Base-by-base conservation (phyloP, 2,329 filamentous ascomycete genomes). In the Dryadomyces quercus-mongolicae region DNA sequence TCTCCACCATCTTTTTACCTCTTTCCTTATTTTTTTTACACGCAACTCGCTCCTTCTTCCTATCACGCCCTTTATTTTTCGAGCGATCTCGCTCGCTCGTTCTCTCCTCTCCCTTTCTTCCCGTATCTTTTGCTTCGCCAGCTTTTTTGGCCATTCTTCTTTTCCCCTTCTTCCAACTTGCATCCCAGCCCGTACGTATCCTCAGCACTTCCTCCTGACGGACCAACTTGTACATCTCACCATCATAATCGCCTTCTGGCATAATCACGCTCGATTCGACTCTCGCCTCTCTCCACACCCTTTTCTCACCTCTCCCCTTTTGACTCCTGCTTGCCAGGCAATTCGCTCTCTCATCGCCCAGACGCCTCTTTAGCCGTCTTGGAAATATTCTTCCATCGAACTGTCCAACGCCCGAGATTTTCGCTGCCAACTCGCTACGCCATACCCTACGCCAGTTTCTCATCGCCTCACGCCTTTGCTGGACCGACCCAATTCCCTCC, bases 21-120 rank as follows among this genome's bases (percentile, higher is more conserved):
- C 49, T 50, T 54, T 43, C 46, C n/a, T 48, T n/a, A n/a, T 49
- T 56, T 56, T 52, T 53, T 53, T 34, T 44, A 52, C 52, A 46
- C 43, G 18, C 31, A 38, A 25, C 52, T 34, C 52, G 3, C 36
- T 50, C 48, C 18, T 21, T 46, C 53, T 20, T 34, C 15, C 44
- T 18, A 34, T 20, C 34, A 47, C 44, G 48, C 54, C 36, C 25
- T 53, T 16, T 8, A n/a, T 34, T 16, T 8, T 21, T 34, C 51
- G 22, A 49, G 42, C 49, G 7, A 48, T 40, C n/a, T 16, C 43
- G 21, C 42, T 51, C 52, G 20, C 52, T 44, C 46, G 18, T n/a
- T 49, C 36, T 20, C 45, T 45, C 16, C 21, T 43, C 52, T 44
- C 38, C 38, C 46, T 16, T 43, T 44, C 20, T 31, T 31, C 25